Evolutionary conservation across 1,284 basidiomycete genomes (phyloP).

Genomic region (Meripilus lineatus): DNA sequence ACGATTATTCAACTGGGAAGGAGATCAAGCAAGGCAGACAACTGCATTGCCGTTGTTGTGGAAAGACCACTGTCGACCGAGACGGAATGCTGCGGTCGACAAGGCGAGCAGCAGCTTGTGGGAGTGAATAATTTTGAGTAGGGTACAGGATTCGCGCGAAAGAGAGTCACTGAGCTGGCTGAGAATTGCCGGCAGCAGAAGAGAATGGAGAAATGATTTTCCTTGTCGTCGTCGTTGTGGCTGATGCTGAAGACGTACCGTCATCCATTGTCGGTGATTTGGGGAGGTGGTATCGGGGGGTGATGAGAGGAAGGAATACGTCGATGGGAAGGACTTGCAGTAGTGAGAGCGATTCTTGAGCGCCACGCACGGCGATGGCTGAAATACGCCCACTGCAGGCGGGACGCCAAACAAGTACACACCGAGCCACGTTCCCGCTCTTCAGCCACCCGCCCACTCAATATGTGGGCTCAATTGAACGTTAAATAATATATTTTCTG

Average conservation of each 20-base stretch:
- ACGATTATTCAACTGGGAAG: conserved; percentile 1
- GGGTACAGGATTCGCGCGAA: too few species aligned
- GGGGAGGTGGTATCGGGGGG: conserved; percentile 10
- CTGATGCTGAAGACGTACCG: conserved; percentile 77
- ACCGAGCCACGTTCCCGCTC: conserved; percentile 13
- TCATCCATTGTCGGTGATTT: conserved; percentile 59
- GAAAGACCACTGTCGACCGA: too few species aligned
- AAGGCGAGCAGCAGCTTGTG: too few species aligned
- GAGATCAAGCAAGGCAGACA: background rate
- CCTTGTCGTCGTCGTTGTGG: conserved; percentile 37
- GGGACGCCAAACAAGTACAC: conserved; percentile 26
- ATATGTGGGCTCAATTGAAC: too few species aligned
- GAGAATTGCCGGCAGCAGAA: conserved; percentile 30
- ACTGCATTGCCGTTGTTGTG: too few species aligned
- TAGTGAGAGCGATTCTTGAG: conserved; percentile 14
- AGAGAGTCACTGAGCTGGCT: conserved; percentile 29
- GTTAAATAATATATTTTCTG: too few species aligned
- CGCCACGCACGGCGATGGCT: conserved; percentile 11
- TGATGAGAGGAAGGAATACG: too few species aligned
- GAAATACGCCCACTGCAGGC: conserved; percentile 1
- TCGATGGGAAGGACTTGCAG: too few species aligned
- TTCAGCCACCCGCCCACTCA: background rate
- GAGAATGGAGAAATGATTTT: too few species aligned
- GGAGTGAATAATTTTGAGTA: too few species aligned
- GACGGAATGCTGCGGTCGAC: too few species aligned